Percentiles rank a stretch among this genome's conserved stretches.
Conservation (phyloP, 2,329 filamentous ascomycete genomes). For the Cordyceps javanica region DNA sequence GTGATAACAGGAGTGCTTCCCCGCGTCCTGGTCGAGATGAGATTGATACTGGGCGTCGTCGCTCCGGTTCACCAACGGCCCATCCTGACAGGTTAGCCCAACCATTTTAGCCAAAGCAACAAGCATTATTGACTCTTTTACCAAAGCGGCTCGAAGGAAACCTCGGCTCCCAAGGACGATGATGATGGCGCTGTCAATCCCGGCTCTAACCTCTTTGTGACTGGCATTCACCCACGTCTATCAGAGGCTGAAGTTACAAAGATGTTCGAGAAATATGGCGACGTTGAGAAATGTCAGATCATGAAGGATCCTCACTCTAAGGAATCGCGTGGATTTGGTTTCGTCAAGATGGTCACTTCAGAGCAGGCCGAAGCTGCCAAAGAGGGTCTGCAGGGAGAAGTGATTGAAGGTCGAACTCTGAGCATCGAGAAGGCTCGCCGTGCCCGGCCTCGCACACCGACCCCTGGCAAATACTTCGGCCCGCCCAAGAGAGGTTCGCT, state of each 20-base stretch:
- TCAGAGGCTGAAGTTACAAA: slow-evolving; percentile 85
- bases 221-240: slow-evolving; percentile 90
- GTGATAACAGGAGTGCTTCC: slow-evolving; percentile 60
- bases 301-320: slow-evolving; percentile 98
- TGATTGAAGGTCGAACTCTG: slow-evolving; percentile 88
- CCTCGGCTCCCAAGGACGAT: slow-evolving; percentile 47
- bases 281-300: slow-evolving; percentile 98
- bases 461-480: slow-evolving; percentile 97
- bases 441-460: slow-evolving; percentile 88
- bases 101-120: neutral
- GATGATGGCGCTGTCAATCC: slow-evolving; percentile 83
- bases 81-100: slow-evolving; percentile 33
- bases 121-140: neutral
- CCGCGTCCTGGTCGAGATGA: slow-evolving; percentile 57
- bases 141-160: slow-evolving; percentile 44
- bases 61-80: slow-evolving; percentile 55
- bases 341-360: slow-evolving; percentile 96
- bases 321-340: slow-evolving; percentile 97
- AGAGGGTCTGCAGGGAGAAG: slow-evolving; percentile 90
- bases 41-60: slow-evolving; percentile 51
- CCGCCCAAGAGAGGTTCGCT: slow-evolving; percentile 90
- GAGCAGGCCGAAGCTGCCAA: slow-evolving; percentile 96
- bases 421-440: slow-evolving; percentile 99
- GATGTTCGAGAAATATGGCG: slow-evolving; percentile 97
- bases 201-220: slow-evolving; percentile 97